These are phyloP conservation scores for Colletotrichum ledebouriae DNA, from an alignment of 2,329 filamentous ascomycete genomes.

Conservation along the genomic window DNA sequence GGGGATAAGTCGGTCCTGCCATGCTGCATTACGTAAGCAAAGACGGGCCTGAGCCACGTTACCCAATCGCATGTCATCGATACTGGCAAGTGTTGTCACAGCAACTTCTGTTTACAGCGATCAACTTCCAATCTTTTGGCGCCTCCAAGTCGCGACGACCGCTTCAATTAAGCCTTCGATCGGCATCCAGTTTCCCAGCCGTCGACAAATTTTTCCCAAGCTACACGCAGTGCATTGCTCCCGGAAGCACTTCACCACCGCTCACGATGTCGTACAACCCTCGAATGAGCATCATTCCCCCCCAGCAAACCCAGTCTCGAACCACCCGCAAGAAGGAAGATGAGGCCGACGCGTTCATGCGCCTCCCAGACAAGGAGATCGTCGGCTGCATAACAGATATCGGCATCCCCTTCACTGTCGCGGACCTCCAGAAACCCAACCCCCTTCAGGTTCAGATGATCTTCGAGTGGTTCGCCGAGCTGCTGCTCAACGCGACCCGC, in stretches of 20 bases:
- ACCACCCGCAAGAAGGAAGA: constrained; percentile 69
- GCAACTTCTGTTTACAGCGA: constrained; percentile 36
- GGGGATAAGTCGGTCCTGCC: not conserved
- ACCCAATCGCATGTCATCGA: too few relatives aligned
- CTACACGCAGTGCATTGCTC: not conserved
- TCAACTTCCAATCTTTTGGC: constrained; percentile 2
- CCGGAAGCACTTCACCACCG: not conserved
- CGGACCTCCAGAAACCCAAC: constrained; percentile 94
- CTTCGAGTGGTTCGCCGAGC: constrained; percentile 96
- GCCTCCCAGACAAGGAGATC: constrained; percentile 80
- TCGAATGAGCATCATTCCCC: constrained; percentile 72
- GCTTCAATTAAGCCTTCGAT: not conserved
- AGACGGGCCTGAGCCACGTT: too few relatives aligned
- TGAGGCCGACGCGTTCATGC: constrained; percentile 71
- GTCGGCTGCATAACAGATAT: constrained; percentile 98
- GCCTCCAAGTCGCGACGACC: constrained; percentile 4
- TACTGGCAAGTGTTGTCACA: constrained; percentile 24
- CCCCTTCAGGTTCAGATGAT: constrained; percentile 96
- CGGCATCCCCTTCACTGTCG: constrained; percentile 87
- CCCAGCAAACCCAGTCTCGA: constrained; percentile 62
- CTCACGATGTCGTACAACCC: constrained; percentile 69
- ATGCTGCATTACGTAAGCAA: too few relatives aligned
- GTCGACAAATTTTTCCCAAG: not conserved
- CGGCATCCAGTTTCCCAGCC: not conserved
- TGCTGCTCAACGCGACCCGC: constrained; percentile 92